These are phyloP conservation scores for Cutaneotrichosporon curvatum DNA, from an alignment of 1,284 basidiomycete genomes.

Conservation along the genomic window DNA sequence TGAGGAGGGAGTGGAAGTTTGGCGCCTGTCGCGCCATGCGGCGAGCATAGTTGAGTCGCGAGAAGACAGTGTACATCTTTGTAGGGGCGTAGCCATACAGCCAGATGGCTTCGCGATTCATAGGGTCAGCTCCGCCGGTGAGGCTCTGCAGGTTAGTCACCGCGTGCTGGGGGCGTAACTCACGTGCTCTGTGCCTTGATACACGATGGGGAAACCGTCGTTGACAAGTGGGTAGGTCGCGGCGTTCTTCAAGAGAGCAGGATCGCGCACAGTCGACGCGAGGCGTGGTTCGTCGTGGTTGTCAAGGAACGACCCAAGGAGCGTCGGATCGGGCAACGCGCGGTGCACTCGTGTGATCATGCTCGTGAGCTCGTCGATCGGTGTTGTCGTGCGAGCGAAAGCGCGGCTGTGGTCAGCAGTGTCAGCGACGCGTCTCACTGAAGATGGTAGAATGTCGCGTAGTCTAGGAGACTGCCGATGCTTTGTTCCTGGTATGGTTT, in stretches of 20 bases:
- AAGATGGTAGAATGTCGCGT: conserved; percentile 52
- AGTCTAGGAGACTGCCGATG: conserved; percentile 54
- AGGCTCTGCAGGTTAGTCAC: conserved; percentile 48
- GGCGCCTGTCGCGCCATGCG: conserved; percentile 51
- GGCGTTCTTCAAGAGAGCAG: conserved; percentile 46
- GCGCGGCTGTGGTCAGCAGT: conserved; percentile 27
- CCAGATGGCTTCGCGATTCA: conserved; percentile 47
- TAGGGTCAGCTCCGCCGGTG: conserved; percentile 47
- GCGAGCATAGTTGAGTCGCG: conserved; percentile 56
- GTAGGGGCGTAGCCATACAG: conserved; percentile 47
- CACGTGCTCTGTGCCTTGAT: conserved; percentile 53
- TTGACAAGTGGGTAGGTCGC: conserved; percentile 47
- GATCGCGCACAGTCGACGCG: conserved; percentile 32
- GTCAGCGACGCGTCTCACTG: neutral
- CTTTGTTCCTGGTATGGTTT: conserved; percentile 45
- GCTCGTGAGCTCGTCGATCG: conserved; percentile 32
- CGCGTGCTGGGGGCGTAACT: conserved; percentile 5
- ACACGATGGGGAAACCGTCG: conserved; percentile 55
- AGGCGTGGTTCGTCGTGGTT: conserved; percentile 49
- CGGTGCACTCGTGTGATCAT: conserved; percentile 37
- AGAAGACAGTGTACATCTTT: conserved; percentile 52
- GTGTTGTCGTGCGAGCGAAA: conserved; percentile 23
- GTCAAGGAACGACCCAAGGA: conserved; percentile 48
- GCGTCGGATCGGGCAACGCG: conserved; percentile 39
- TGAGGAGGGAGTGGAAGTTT: conserved; percentile 56